Evolutionary conservation across 169 alveolate species (phyloP), one percentile per base, ranked within the genome.

Genomic region (Eimeria brunetti): DNA sequence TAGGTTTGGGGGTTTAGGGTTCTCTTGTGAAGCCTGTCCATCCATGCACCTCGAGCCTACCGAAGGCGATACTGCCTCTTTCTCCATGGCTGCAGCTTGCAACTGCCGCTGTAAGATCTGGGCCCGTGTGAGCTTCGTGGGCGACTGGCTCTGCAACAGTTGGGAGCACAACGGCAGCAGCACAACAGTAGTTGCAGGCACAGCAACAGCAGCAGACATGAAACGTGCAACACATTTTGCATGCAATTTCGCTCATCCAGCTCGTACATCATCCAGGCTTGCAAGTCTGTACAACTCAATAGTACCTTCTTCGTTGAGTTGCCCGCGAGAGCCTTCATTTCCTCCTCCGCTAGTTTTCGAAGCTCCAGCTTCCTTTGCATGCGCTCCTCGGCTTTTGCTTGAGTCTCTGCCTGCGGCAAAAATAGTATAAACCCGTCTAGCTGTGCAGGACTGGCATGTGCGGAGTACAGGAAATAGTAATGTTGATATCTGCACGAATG

Each of bases 91-190:
- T 18, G 95, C 95, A 18, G 95, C 90, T 36, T 22, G 44, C 67
- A 90, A 76, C 46, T 62, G 89, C 71, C 95, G 89, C 83, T 78
- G 89, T 46, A 75, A 56, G 58, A 90, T 90, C 81, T 90, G 75
- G 12, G 95, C 95, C 41, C 95, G 80, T 41, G 95, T 90, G 90
- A 90, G 78, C 56, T 90, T 90, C 71, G 95, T 44, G 33, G 95
- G 90, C 20, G 90, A 20, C 22, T 69, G 62, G 51, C 22, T 75
- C 95, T 71, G 84, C n/a, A 58, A 46, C 53, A 46, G 60, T 41
- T 24, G 62, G n/a, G n/a, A n/a, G n/a, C n/a, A n/a, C n/a, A n/a
- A n/a, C n/a, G n/a, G 81, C 81, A 69, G 81, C 81, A 30, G 18
- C 33, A 69, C 81, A 16, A 69, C 16, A 27, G 38, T 11, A 20